Percentiles rank a stretch among this genome's conserved stretches.
Evolutionary conservation across 768 basidiomycete species (phyloP).

Genomic region (Russula ochroleuca): DNA sequence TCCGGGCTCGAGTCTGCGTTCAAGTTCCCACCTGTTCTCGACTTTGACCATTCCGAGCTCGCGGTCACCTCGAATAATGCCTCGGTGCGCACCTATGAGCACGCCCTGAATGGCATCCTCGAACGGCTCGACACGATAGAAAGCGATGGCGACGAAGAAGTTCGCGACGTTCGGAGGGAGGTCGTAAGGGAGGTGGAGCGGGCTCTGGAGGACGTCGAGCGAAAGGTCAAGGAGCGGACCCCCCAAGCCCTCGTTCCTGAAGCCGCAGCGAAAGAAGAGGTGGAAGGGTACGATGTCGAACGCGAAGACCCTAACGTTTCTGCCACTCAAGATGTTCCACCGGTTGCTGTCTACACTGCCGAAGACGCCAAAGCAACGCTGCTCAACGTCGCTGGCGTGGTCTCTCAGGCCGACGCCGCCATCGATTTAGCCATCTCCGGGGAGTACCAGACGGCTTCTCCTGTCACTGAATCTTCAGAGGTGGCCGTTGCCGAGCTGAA

Average conservation of each 20-base stretch:
- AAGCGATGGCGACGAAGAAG: constrained; percentile 52
- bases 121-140: constrained; percentile 64
- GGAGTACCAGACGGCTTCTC: neutral
- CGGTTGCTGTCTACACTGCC: neutral
- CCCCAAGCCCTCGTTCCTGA: neutral
- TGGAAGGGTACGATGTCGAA: neutral
- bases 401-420: neutral
- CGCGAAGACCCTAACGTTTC: neutral
- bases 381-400: neutral
- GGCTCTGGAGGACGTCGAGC: constrained; percentile 53
- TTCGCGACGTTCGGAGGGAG: constrained; percentile 49
- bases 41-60: constrained; percentile 36
- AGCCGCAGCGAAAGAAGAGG: neutral
- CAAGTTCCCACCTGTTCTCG: constrained; percentile 14
- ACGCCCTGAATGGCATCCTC: constrained; percentile 58
- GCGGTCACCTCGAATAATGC: constrained; percentile 59
- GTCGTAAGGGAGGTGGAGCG: constrained; percentile 57
- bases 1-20: constrained; percentile 13
- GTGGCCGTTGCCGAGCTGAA: neutral
- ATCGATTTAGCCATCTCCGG: constrained; percentile 1
- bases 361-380: neutral
- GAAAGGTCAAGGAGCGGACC: constrained; percentile 1
- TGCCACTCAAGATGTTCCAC: neutral
- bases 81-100: constrained; percentile 54
- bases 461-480: neutral